Evolutionary conservation across 2,329 filamentous ascomycete genomes (phyloP), one percentile per base, ranked within the genome.

Genomic region (Coniochaeta sp.): DNA sequence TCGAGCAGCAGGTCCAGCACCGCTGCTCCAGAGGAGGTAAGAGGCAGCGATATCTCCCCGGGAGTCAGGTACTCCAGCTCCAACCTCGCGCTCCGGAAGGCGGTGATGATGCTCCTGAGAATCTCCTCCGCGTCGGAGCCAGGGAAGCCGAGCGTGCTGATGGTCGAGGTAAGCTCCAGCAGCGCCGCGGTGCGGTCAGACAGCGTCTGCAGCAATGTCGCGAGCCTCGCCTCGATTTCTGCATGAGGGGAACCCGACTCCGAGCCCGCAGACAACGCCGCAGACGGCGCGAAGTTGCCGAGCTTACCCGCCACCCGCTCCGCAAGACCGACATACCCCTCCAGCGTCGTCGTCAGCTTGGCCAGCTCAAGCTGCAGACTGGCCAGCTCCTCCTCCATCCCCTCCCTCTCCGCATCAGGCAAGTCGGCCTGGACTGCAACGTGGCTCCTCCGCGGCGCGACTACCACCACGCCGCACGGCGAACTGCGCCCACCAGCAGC

Each of bases 31-130:
- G 79, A 79, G 0, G 79, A 78, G 0, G 77, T 77, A 0, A 85
- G 72, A 0, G 83, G 81, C 0, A 85, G 74, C 0, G 76, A 66
- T n/a, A 81, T 73, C 67, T 87, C 84, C 6, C 84, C 84, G 0
- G 84, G 84, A 0, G 79, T 81, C 22, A 87, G 76, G 66, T 86
- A 86, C 68, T 87, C 85, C 2, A 87, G 78, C 64, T 87, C 84
- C 0, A 87, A 72, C 1, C 85, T 79, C 1, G 84, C 84, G 1
- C 79, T 70, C 22, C 84, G 81, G 71, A 88, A 82, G 1, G 79
- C 76, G 1, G 73, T 63, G 0, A 76, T 69, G 14, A 88, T 75
- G 0, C 78, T 75, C 1, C 73, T 62, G 8, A 87, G 67, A 60
- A 82, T 77, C n/a, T 79, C 78, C n/a, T 71, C 60, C 0, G 79